Evolutionary conservation across 2,329 filamentous ascomycete genomes (phyloP), one percentile per base, ranked within the genome.

Genomic region (Colletotrichum tamarilloi): DNA sequence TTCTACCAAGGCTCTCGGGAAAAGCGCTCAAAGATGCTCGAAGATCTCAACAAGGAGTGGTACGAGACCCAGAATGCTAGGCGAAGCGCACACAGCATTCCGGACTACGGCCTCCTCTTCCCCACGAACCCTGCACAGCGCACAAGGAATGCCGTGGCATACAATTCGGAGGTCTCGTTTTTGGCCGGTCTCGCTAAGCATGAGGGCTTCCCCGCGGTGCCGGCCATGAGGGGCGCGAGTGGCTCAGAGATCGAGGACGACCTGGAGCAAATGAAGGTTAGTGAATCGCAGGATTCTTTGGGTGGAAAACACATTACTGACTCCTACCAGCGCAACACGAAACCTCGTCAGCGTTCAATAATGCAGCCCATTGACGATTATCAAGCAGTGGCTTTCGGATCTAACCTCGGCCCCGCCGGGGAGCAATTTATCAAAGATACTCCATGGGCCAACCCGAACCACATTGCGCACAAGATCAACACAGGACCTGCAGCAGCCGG

Each of bases 201-300:
- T 81, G 92, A 97, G 79, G 97, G 97, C 28, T 99, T 99, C 83
- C 97, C 97, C 46, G 95, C 96, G 38, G 97, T 95, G n/a, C 97
- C 97, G 24, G 89, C 94, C 42, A 92, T 99, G 83, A 87, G 87
- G 71, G 89, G 93, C 55, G 93, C 94, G 30, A 92, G 92, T 49
- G 83, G 89, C 26, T 86, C 89, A 12, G 95, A 98, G 79, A 84
- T 97, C 59, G 94, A 98, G 68, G 93, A 96, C 62, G 97, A 99
- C 83, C 86, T 98, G 75, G 92, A 93, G 81, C 93, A 93, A 77
- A 98, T 99, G 87, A 93, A 93, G 79, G 95, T 98, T 65, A 55
- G 71, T 42, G 19, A 22, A 6, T 26, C 46, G 24, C 24, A 49
- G 7, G 49, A 19, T n/a, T n/a, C 53, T 38, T 26, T 5, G 12